Base-by-base conservation (phyloP, 805 yeast species). In the Metschnikowia reukaufii region DNA sequence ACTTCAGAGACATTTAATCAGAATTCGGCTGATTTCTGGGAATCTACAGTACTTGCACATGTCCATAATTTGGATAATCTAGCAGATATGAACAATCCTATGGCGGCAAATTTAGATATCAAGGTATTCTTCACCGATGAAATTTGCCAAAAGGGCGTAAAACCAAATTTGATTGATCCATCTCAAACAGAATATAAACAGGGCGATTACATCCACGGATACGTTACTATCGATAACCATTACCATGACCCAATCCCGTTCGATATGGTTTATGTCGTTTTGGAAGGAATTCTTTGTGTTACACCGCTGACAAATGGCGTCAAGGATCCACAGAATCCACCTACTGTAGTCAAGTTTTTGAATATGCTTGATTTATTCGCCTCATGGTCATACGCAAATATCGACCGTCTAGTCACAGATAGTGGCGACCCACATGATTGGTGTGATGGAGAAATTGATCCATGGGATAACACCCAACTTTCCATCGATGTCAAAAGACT, bases 361-460 rank as follows among this genome's bases (percentile, higher is more conserved):
- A 72, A 68, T 51, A 72, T 72, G 76, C 58, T 68, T 21, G 77
- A 72, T 48, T 57, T 72, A 21, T 70, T 67, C 60, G 77, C 77
- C 6, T 64, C 70, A 15, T 73, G 77, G 77, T 60, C 73, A 4
- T 72, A 63, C 21, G 74, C 76, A 23, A 70, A 71, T 50, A 57
- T 67, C 54, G 50, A 61, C 48, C 60, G 65, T 40, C 57, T 64
- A 4, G 60, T 51, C 19, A 63, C 65, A 19, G 64, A 66, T 39
- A 59, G 62, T 36, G 57, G 65, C 3, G 62, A 65, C 45, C 73
- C 73, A 10, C 68, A 56, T 58, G 55, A 58, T 59, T 72, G 77
- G 77, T 72, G 77, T 53, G 69, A 63, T 23, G 75, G 76, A 1
- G 77, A 72, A 46, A 66, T 66, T 0, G 77, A 72, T 48, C 74